Evolutionary conservation across 345 rosid genomes (phyloP).

Genomic region (Populus ilicifolia): DNA sequence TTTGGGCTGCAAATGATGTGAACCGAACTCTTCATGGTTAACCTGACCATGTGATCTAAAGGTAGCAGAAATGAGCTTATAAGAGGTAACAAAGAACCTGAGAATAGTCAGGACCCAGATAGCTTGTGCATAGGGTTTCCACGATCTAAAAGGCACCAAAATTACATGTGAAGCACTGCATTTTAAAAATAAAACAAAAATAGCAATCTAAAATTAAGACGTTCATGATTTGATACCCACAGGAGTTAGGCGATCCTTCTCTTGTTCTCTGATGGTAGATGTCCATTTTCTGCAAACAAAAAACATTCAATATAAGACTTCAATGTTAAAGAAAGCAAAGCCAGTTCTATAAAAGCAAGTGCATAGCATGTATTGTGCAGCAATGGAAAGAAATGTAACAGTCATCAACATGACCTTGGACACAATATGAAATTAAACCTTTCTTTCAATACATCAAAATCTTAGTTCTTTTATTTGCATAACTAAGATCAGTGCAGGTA

Average conservation of each 20-base stretch:
- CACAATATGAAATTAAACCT: not conserved
- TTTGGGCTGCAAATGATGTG: conserved; percentile 48
- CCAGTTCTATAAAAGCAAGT: not conserved
- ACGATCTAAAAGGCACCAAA: conserved; percentile 53
- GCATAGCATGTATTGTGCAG: not conserved
- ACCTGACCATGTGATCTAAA: conserved; percentile 4
- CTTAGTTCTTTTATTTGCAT: not conserved
- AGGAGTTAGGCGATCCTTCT: conserved; percentile 82
- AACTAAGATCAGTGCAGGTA: not conserved
- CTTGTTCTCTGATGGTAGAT: conserved; percentile 68
- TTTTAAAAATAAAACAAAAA: conserved; percentile 4
- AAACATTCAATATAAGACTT: not conserved
- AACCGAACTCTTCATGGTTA: conserved; percentile 2
- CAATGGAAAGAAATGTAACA: not conserved
- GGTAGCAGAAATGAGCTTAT: not conserved
- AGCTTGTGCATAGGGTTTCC: conserved; percentile 69
- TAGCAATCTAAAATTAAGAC: conserved; percentile 6
- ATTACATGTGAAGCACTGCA: conserved; percentile 1
- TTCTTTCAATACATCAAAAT: not conserved
- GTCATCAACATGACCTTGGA: not conserved
- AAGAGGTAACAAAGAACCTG: conserved; percentile 46
- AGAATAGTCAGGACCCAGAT: conserved; percentile 87
- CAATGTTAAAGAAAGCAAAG: not conserved
- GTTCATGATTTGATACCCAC: conserved; percentile 42
- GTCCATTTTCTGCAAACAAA: conserved; percentile 75